A percentile compares a stretch with the other conserved stretches of the same genome.
These are phyloP conservation scores for Lyophyllum semitale DNA, from an alignment of 768 basidiomycete species.

Conservation along the genomic window DNA sequence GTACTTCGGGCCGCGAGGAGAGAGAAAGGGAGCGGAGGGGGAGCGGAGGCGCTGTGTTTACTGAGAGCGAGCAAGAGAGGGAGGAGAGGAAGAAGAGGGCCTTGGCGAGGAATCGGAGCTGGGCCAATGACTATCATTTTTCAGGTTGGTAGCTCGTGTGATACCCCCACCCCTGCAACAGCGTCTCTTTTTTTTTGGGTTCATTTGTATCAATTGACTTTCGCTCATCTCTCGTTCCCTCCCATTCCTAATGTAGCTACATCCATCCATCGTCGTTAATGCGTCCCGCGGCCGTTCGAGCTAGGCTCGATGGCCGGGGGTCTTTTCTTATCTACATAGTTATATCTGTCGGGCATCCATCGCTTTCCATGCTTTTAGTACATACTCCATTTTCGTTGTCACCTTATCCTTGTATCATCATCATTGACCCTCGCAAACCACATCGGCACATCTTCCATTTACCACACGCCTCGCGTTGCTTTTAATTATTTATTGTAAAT, in stretches of 20 bases:
- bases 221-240: neutral
- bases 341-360: slow-evolving; percentile 8
- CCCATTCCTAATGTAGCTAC: neutral
- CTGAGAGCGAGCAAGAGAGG: slow-evolving; percentile 32
- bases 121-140: slow-evolving; percentile 64
- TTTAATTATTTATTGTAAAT: neutral
- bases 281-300: neutral
- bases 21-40: slow-evolving; percentile 15
- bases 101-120: slow-evolving; percentile 64
- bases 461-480: neutral
- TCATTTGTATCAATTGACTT: slow-evolving; percentile 15
- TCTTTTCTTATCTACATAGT: slow-evolving; percentile 5
- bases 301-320: neutral
- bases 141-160: slow-evolving; percentile 54
- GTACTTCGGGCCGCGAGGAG: neutral
- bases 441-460: neutral
- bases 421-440: slow-evolving; percentile 6
- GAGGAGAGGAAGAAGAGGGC: slow-evolving; percentile 45
- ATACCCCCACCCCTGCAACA: neutral
- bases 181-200: slow-evolving; percentile 3
- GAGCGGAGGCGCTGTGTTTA: slow-evolving; percentile 11
- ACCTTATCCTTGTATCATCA: slow-evolving; percentile 6
- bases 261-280: slow-evolving; percentile 6
- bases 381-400: neutral
- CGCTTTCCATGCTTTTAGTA: slow-evolving; percentile 9